Evolutionary conservation across 805 yeast species (phyloP).

Genomic region (Kodamaea leandrae): DNA sequence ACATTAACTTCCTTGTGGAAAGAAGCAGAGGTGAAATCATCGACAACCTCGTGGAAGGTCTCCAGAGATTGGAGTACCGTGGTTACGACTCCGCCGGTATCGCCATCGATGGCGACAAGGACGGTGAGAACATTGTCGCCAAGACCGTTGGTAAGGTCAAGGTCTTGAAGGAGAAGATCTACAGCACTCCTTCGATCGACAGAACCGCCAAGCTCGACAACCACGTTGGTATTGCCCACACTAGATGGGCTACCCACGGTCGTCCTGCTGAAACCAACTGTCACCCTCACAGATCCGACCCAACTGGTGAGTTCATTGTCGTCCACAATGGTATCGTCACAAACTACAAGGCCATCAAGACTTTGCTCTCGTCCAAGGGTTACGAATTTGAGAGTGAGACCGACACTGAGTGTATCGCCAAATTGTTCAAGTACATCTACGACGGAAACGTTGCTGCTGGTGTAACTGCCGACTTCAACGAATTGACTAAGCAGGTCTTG

Average conservation of each 20-base stretch:
- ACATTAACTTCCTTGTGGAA: conserved; percentile 91
- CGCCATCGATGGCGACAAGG: conserved; percentile 86
- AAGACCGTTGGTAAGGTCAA: conserved; percentile 92
- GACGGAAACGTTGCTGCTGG: conserved; percentile 73
- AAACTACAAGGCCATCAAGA: conserved; percentile 86
- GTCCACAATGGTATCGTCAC: conserved; percentile 99
- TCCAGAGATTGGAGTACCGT: conserved; percentile 86
- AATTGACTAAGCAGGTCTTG: conserved; percentile 87
- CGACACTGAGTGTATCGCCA: conserved; percentile 97
- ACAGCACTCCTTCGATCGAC: conserved; percentile 44
- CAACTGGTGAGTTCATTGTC: conserved; percentile 75
- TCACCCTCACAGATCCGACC: conserved; percentile 94
- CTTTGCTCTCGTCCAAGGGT: conserved; percentile 77
- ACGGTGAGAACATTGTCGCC: conserved; percentile 67
- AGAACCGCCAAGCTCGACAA: conserved; percentile 65
- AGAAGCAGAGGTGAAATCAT: conserved; percentile 90
- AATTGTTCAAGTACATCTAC: conserved; percentile 85
- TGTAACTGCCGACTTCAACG: conserved; percentile 79
- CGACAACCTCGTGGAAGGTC: conserved; percentile 83
- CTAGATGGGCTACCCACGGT: conserved; percentile 99
- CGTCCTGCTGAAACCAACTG: conserved; percentile 82
- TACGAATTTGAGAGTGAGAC: conserved; percentile 85
- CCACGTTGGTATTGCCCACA: conserved; percentile 97
- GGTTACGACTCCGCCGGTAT: conserved; percentile 98
- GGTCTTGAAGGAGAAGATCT: conserved; percentile 67